phyloP scores from a whole-genome alignment of 495 filamentous ascomycete genomes.

The Penicillium subrubescens region DNA sequence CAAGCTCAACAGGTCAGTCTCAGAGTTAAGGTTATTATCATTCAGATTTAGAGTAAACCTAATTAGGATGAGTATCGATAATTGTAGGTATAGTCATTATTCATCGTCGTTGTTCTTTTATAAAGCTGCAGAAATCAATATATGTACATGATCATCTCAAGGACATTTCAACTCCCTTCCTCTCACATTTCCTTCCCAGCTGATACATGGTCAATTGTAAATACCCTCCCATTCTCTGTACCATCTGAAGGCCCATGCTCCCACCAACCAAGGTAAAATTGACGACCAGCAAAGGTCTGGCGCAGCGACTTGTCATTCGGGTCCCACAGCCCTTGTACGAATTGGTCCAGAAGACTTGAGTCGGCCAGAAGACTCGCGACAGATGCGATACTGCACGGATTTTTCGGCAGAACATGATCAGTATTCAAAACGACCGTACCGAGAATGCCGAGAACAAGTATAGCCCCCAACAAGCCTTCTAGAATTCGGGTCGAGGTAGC shows the following conservation, averaged over 20 bases:
- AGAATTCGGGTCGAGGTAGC: constrained; percentile 34
- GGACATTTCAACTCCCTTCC: not conserved
- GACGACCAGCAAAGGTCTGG: not conserved
- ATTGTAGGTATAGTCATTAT: not conserved
- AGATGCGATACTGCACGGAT: constrained; percentile 33
- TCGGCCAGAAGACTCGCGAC: constrained; percentile 34
- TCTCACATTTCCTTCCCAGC: not conserved
- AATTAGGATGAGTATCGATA: not conserved
- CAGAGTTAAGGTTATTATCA: too few relatives aligned
- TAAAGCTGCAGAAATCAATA: not conserved
- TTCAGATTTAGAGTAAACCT: not conserved
- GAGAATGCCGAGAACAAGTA: constrained; percentile 17
- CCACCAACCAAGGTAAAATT: constrained; percentile 14
- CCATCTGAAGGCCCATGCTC: not conserved
- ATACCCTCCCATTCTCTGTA: not conserved
- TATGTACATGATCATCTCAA: not conserved
- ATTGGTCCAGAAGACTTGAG: constrained; percentile 11
- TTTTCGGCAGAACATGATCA: constrained; percentile 33
- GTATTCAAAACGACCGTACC: constrained; percentile 27
- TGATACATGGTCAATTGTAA: not conserved
- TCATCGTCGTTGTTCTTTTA: not conserved
- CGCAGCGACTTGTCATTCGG: not conserved
- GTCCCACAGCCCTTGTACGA: not conserved
- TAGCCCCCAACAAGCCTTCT: constrained; percentile 28
- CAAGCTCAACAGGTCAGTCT: too few relatives aligned